Evolutionary conservation across 164 flowering plant species (phyloP), one percentile per base, ranked within the genome.

Genomic region (Vitis amurensis): DNA sequence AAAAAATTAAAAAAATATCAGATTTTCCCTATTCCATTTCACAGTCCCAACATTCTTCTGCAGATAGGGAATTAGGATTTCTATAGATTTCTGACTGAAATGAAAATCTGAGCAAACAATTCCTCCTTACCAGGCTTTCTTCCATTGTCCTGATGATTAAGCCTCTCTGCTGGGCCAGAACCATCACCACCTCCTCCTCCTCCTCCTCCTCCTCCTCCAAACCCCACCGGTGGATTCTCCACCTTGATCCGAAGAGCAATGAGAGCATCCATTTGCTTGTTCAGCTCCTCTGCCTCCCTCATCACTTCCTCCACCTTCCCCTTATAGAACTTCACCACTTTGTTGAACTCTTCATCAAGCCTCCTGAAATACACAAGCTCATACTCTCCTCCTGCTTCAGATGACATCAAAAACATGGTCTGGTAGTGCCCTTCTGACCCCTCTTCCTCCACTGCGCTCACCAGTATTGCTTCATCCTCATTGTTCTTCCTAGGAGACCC

Each of bases 311-410:
- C 81, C 11, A 89, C 89, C 57, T 87, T 87, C 11, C 44, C 67
- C 81, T 71, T 81, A 49, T 92, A 88, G 68, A 92, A 90, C 50
- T 57, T 64, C 3, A 76, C 27, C 1, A 88, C 94, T 55, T 91
- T 92, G 64, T 90, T 90, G 62, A 92, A 86, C 75, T 92, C 91
- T 15, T 80, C 86, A 66, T 92, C 94, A 16, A 92, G 85, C 66
- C 79, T 78, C 73, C 76, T 68, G 49, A 92, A 92, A 72, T 81
- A 92, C 66, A 78, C 66, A 15, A 77, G 68, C 77, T 92, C 96
- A 4, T 68, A 56, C 61, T 86, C 90, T 3, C 85, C 94, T 15
- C 94, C 94, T 8, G 69, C 78, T 0, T 82, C 92, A 0, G 84
- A 61, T 0, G 87, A 57, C 86, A 59, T 82, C 3, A 90, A 69